Evolutionary conservation across 1,139 yeast genomes (phyloP).

Genomic region (Candida albicans): DNA sequence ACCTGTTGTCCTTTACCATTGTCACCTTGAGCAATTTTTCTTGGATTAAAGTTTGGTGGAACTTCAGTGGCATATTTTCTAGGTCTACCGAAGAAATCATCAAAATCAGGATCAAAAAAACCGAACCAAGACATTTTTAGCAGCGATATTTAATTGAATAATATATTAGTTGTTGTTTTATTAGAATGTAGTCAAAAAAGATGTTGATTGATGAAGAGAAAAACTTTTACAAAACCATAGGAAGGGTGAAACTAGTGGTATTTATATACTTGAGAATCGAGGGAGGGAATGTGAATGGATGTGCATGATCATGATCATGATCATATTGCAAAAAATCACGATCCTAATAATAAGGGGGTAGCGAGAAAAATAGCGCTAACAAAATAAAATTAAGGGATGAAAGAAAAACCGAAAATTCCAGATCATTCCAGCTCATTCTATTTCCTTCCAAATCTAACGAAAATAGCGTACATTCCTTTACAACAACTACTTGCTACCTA

Average conservation of each 20-base stretch:
- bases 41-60: slow-evolving; percentile 14
- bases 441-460: no score
- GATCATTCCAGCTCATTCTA: no score
- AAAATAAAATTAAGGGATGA: no score
- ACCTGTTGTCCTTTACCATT: slow-evolving; percentile 1
- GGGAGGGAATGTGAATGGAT: background rate
- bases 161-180: background rate
- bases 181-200: background rate
- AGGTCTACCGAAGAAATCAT: slow-evolving; percentile 15
- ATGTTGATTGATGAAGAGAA: background rate
- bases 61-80: slow-evolving; percentile 14
- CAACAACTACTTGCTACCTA: no score
- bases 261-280: background rate
- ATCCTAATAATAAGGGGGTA: no score
- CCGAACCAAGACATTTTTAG: slow-evolving; percentile 7
- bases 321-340: slow-evolving; percentile 2
- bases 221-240: background rate
- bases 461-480: no score
- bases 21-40: slow-evolving; percentile 7
- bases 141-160: background rate
- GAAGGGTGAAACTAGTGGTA: background rate
- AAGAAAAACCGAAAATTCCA: no score
- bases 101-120: slow-evolving; percentile 14
- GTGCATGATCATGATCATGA: slow-evolving; percentile 1
- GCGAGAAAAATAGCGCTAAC: no score